Base-by-base conservation (phyloP, 176 grass and related monocot species). In the Metroxylon sagu region DNA sequence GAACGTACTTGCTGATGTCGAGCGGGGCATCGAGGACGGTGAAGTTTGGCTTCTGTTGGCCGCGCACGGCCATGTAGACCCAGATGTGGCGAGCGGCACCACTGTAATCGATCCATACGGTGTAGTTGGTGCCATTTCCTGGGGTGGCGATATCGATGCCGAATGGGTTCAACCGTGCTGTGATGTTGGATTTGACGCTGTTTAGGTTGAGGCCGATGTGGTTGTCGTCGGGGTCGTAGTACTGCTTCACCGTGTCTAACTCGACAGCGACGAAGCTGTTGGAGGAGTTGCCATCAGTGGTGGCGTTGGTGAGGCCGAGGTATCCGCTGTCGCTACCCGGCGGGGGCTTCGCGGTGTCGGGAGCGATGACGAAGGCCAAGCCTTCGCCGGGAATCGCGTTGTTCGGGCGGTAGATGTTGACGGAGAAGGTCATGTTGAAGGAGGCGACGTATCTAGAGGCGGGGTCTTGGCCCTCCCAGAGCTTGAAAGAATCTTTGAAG, bases 201-300 rank as follows among this genome's bases (percentile, higher is more conserved):
- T 98, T 98, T 60, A 98, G 0, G 80, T 98, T 76, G 63, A 98
- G 74, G 35, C 81, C 93, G n/a, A 98, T 19, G 71, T 98, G 93
- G 84, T 98, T 98, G 58, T 83, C 66, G 48, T 98, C 81, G 4
- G 76, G 76, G 56, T 98, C 84, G 39, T 83, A 88, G 75, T 8
- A 0, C 59, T 92, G 69, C 79, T 83, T 76, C 25, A 92, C 62
- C 17, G 81, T 76, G 70, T 98, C 87, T 2, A 98, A 71, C 82
- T 98, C 87, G 1, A 86, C 4, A 1, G 78, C 83, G 2, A 86
- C 83, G 64, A 86, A 86, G 1, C 16, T 31, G 59, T 57, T 77
- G 19, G 0, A 12, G 26, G 16, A 4, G 3, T 1, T 39, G 60
- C 54, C 4, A 0, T 82, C 19, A 0, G 77, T 12, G 19, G 65